Evolutionary conservation across 2,329 filamentous ascomycete species (phyloP).

Genomic region (Colletotrichum coccodes): DNA sequence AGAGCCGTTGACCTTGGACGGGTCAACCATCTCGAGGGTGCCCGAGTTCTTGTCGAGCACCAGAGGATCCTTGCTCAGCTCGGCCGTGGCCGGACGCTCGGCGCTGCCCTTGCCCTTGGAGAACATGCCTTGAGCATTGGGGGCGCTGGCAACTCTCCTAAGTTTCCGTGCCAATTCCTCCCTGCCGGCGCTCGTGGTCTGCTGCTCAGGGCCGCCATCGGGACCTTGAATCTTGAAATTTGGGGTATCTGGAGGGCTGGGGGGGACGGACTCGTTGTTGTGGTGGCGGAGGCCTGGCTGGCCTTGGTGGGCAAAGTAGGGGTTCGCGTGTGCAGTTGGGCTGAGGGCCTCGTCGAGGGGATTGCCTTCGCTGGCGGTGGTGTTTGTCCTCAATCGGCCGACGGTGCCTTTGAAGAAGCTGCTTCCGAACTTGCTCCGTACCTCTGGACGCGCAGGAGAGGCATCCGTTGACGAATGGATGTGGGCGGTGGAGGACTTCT

Average conservation of each 20-base stretch:
- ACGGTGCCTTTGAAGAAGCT: conserved; percentile 90
- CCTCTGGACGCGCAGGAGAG: conserved; percentile 26
- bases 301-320: conserved; percentile 97
- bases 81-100: conserved; percentile 83
- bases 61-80: conserved; percentile 85
- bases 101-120: conserved; percentile 65
- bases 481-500: conserved; percentile 47
- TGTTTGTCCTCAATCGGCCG: conserved; percentile 87
- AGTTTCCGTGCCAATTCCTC: conserved; percentile 94
- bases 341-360: conserved; percentile 88
- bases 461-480: conserved; percentile 54
- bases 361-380: conserved; percentile 92
- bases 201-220: conserved; percentile 70
- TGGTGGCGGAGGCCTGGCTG: conserved; percentile 93
- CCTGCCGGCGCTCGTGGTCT: conserved; percentile 82
- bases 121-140: conserved; percentile 95
- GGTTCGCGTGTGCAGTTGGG: conserved; percentile 93
- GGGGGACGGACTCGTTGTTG: conserved; percentile 92
- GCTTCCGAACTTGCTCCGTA: conserved; percentile 78
- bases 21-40: conserved; percentile 57
- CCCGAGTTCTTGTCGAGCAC: conserved; percentile 64
- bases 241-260: conserved; percentile 91
- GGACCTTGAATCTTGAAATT: conserved; percentile 78
- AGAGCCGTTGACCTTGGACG: conserved; percentile 47
- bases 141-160: conserved; percentile 92